Evolutionary conservation across 2,329 filamentous ascomycete genomes (phyloP).

Genomic region (Dissoconium aciculare): DNA sequence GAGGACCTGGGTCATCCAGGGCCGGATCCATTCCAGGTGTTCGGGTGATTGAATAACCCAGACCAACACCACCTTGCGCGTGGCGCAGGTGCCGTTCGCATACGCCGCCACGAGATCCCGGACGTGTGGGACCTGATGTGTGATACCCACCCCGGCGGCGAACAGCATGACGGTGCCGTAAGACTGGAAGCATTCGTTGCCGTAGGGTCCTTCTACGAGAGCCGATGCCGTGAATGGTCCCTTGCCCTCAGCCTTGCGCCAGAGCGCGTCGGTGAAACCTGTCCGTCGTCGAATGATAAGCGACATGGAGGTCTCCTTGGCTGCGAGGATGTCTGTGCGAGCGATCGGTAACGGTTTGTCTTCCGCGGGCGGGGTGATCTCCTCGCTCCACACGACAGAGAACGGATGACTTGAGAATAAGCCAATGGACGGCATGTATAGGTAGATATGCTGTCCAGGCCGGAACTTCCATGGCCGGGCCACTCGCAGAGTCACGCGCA

Average conservation of each 20-base stretch:
- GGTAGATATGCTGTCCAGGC: constrained; percentile 63
- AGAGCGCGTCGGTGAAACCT: constrained; percentile 74
- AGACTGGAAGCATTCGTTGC: constrained; percentile 66
- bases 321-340: constrained; percentile 36
- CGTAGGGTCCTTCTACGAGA: constrained; percentile 78
- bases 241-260: constrained; percentile 46
- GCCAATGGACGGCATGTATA: constrained; percentile 60
- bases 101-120: constrained; percentile 45
- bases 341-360: constrained; percentile 36
- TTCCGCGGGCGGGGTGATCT: constrained; percentile 29
- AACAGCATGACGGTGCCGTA: constrained; percentile 87
- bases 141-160: constrained; percentile 86
- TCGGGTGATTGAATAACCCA: constrained; percentile 89
- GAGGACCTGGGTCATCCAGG: constrained; percentile 79
- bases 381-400: constrained; percentile 63
- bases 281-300: constrained; percentile 79
- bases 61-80: constrained; percentile 65
- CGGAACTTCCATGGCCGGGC: constrained; percentile 62
- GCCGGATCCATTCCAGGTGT: constrained; percentile 81
- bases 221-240: constrained; percentile 50
- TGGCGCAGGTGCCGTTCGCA: constrained; percentile 59
- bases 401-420: constrained; percentile 67
- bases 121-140: constrained; percentile 82
- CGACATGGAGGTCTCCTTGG: constrained; percentile 46
- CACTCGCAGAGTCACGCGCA: constrained; percentile 58